These are phyloP conservation scores for Penicillium sp. DNA, from an alignment of 2,329 filamentous ascomycete genomes.

Conservation along the genomic window DNA sequence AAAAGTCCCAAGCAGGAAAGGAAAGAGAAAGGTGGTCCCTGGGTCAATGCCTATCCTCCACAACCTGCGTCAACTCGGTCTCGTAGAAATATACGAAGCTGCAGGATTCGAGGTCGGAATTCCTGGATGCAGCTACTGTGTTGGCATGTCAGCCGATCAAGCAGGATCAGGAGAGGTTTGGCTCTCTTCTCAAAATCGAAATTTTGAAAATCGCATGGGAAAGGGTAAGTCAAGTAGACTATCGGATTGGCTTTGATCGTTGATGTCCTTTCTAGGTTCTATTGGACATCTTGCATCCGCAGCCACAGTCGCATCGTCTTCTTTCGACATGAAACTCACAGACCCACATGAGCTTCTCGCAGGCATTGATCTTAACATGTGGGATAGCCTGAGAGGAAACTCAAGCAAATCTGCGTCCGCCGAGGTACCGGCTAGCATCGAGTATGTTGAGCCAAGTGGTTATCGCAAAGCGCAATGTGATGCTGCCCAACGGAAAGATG, in stretches of 20 bases:
- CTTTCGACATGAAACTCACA: constrained; percentile 41
- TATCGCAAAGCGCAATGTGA: neutral
- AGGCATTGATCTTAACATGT: neutral
- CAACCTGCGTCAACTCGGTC: constrained; percentile 31
- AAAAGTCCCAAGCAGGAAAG: constrained; percentile 26
- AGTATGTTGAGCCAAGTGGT: neutral
- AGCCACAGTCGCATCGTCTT: constrained; percentile 43
- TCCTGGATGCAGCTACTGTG: constrained; percentile 44
- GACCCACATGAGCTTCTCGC: constrained; percentile 32
- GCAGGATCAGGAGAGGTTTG: constrained; percentile 41
- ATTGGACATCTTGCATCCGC: constrained; percentile 31
- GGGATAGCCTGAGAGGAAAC: constrained; percentile 24
- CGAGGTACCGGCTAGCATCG: neutral
- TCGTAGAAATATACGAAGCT: constrained; percentile 36
- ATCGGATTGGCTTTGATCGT: too few relatives aligned
- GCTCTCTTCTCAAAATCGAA: constrained; percentile 44
- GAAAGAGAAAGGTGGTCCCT: constrained; percentile 39
- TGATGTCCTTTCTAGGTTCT: too few relatives aligned
- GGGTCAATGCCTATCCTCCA: constrained; percentile 39
- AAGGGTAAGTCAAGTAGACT: constrained; percentile 2
- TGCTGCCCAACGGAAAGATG: neutral
- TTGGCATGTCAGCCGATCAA: constrained; percentile 40
- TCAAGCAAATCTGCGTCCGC: constrained; percentile 3
- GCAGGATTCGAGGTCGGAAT: constrained; percentile 41
- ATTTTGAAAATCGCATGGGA: constrained; percentile 38